Evolutionary conservation across 1,284 basidiomycete genomes (phyloP).

Genomic region (Rhodotorula sp.): DNA sequence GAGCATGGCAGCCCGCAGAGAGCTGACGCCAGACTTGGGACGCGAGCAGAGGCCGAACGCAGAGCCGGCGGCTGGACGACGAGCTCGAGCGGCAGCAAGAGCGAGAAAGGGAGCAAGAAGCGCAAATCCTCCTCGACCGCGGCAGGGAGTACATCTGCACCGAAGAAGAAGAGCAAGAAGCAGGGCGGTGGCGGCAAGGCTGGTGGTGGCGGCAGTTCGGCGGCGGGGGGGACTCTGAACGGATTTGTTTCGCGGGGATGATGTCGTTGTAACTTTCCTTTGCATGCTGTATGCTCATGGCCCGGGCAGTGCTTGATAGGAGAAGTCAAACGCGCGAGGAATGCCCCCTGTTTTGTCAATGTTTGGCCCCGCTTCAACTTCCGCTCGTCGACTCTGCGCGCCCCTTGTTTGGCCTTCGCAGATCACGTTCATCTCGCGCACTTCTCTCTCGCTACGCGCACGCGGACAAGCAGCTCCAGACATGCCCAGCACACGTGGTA

Average conservation of each 20-base stretch:
- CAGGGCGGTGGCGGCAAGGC: neutral
- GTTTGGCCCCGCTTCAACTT: too few relatives aligned
- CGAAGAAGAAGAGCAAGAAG: slow-evolving; percentile 8
- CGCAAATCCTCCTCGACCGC: slow-evolving; percentile 9
- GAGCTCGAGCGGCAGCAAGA: neutral
- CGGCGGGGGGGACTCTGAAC: slow-evolving; percentile 3
- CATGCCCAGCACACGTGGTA: slow-evolving; percentile 17
- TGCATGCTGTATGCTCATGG: too few relatives aligned
- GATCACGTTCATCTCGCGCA: neutral
- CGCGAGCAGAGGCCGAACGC: slow-evolving; percentile 9
- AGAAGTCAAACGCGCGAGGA: neutral
- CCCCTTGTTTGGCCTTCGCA: slow-evolving; percentile 1
- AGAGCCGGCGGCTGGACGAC: slow-evolving; percentile 10
- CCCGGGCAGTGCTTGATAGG: neutral
- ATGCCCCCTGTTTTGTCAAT: neutral
- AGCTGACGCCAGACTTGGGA: neutral
- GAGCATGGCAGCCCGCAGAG: slow-evolving; percentile 36
- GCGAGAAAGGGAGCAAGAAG: neutral
- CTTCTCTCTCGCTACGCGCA: neutral
- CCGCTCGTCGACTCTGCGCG: too few relatives aligned
- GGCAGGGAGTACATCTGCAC: neutral
- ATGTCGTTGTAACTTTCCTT: slow-evolving; percentile 21
- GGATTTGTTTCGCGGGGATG: slow-evolving; percentile 29
- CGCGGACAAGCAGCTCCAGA: too few relatives aligned
- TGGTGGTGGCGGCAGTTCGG: neutral